These are phyloP conservation scores for Gloeostereum incarnatum DNA, from an alignment of 768 basidiomycete genomes.

Conservation along the genomic window DNA sequence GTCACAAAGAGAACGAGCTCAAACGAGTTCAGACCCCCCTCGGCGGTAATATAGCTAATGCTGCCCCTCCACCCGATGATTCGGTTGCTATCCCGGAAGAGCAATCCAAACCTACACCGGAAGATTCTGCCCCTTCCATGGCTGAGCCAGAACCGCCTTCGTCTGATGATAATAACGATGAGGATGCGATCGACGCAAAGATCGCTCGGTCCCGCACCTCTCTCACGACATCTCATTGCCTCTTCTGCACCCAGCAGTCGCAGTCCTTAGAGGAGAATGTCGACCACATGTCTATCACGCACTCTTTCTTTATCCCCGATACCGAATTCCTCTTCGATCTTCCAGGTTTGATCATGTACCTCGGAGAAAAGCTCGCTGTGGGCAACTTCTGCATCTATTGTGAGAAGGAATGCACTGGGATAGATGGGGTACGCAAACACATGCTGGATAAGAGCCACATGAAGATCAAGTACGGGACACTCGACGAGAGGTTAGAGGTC, in stretches of 20 bases:
- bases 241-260: slow-evolving; percentile 67
- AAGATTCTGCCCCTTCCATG: slow-evolving; percentile 10
- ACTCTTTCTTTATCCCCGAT: slow-evolving; percentile 97
- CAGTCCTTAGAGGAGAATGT: slow-evolving; percentile 56
- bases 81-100: not conserved
- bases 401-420: slow-evolving; percentile 71
- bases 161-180: slow-evolving; percentile 39
- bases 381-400: slow-evolving; percentile 92
- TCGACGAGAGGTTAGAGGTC: slow-evolving; percentile 73
- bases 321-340: slow-evolving; percentile 83
- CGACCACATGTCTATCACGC: slow-evolving; percentile 76
- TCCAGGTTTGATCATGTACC: slow-evolving; percentile 70
- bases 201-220: slow-evolving; percentile 63
- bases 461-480: slow-evolving; percentile 86
- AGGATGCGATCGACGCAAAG: slow-evolving; percentile 59
- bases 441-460: slow-evolving; percentile 97
- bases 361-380: slow-evolving; percentile 91
- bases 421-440: slow-evolving; percentile 88
- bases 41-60: not conserved
- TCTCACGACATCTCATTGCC: slow-evolving; percentile 59
- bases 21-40: slow-evolving; percentile 18
- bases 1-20: slow-evolving; percentile 73
- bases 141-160: slow-evolving; percentile 23
- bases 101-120: not conserved
- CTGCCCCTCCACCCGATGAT: not conserved